A percentile compares a stretch with the other conserved stretches of the same genome.
Conservation (phyloP, 2,329 filamentous ascomycete genomes). For the Talaromyces pinophilus region DNA sequence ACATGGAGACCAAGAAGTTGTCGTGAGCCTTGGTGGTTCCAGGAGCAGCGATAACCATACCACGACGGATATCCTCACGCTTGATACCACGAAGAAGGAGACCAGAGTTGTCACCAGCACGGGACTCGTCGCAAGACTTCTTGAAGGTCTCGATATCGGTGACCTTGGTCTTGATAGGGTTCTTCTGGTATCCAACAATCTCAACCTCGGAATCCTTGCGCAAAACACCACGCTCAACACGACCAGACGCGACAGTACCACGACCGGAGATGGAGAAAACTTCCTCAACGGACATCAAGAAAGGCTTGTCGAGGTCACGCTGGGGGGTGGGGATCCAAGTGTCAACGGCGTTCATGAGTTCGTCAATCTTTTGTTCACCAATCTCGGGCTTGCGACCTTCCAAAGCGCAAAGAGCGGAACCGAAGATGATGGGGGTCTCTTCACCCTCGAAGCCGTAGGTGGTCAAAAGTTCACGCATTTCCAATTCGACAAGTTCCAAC, state of each 20-base stretch:
- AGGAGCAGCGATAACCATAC: conserved; percentile 89
- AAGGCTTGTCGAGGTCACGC: conserved; percentile 95
- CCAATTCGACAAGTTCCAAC: conserved; percentile 99
- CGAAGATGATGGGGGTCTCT: conserved; percentile 94
- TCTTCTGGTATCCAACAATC: conserved; percentile 80
- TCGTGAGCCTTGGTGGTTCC: conserved; percentile 81
- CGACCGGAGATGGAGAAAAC: conserved; percentile 88
- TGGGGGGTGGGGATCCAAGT: conserved; percentile 93
- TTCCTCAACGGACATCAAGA: conserved; percentile 97
- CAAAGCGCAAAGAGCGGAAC: conserved; percentile 91
- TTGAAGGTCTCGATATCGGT: conserved; percentile 99
- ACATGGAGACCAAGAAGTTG: conserved; percentile 93
- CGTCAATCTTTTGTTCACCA: conserved; percentile 82
- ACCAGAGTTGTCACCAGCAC: conserved; percentile 96
- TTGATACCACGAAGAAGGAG: conserved; percentile 93
- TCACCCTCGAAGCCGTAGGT: conserved; percentile 98
- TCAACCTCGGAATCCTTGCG: conserved; percentile 96
- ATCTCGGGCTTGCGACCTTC: conserved; percentile 86
- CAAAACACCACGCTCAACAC: conserved; percentile 91
- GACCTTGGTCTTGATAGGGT: conserved; percentile 95
- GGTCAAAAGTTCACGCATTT: conserved; percentile 95
- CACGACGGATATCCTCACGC: conserved; percentile 89
- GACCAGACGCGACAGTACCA: conserved; percentile 94
- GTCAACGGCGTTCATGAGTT: conserved; percentile 87
- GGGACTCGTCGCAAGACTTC: conserved; percentile 96